phyloP scores from a whole-genome alignment of 352 stramenopile species.

The Phytophthora pistaciae region DNA sequence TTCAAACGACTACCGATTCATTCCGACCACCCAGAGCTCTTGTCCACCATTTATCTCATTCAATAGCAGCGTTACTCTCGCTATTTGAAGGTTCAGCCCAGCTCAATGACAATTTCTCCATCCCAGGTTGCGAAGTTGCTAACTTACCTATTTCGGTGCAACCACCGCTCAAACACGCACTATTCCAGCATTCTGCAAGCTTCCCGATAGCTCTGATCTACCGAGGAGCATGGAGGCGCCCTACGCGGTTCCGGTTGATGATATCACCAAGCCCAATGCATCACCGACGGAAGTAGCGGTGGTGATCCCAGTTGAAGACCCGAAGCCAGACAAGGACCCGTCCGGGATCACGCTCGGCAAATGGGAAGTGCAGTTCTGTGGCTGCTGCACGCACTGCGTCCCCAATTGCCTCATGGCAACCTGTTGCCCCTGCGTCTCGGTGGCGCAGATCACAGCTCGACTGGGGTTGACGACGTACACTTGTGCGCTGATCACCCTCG shows the following conservation, averaged over 20 bases:
- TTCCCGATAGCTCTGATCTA: neutral
- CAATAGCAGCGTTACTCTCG: neutral
- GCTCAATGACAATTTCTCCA: neutral
- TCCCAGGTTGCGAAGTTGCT: neutral
- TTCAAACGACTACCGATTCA: neutral
- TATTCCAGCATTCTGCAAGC: constrained; percentile 3
- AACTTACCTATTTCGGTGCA: neutral
- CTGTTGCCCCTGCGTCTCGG: constrained; percentile 55
- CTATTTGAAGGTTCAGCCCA: neutral
- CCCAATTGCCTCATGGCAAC: constrained; percentile 54
- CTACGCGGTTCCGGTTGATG: constrained; percentile 18
- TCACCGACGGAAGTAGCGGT: constrained; percentile 3
- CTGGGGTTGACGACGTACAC: constrained; percentile 40
- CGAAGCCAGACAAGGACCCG: constrained; percentile 3
- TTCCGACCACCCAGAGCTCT: too few relatives aligned
- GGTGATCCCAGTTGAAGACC: constrained; percentile 1
- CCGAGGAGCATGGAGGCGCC: constrained; percentile 1
- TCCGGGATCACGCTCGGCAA: constrained; percentile 21
- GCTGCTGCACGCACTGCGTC: constrained; percentile 48
- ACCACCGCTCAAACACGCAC: neutral
- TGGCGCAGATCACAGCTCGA: constrained; percentile 54
- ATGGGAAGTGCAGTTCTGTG: constrained; percentile 48
- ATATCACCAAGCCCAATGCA: constrained; percentile 5
- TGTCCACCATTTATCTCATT: neutral
- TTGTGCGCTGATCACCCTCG: constrained; percentile 23